Evolutionary conservation across 108 stramenopile species (phyloP).

Genomic region (Pseudonitzschia delicatissima): DNA sequence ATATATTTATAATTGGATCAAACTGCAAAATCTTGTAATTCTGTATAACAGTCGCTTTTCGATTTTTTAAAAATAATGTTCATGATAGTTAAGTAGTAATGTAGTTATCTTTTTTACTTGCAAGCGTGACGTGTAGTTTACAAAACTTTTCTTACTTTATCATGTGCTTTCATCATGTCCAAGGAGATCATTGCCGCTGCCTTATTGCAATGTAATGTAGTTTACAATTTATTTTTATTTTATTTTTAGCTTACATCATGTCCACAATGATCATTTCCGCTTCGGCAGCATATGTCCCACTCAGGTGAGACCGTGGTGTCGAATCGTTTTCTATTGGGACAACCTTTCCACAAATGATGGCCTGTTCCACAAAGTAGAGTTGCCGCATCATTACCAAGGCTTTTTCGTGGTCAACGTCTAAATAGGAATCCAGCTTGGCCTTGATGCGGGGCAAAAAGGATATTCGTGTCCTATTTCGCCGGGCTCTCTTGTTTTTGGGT

Average conservation of each 20-base stretch:
- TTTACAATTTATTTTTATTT: no score
- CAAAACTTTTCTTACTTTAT: no score
- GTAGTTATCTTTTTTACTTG: no score
- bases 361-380: constrained; percentile 75
- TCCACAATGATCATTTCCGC: constrained; percentile 82
- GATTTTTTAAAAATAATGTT: not conserved
- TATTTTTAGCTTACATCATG: constrained; percentile 51
- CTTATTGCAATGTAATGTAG: no score
- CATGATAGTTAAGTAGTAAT: no score
- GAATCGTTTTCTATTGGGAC: constrained; percentile 34
- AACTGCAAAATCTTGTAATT: no score
- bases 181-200: no score
- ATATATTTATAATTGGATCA: no score
- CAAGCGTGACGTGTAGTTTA: no score
- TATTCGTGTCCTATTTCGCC: constrained; percentile 74
- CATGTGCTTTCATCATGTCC: no score
- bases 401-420: constrained; percentile 59
- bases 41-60: no score
- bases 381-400: constrained; percentile 75
- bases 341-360: constrained; percentile 52
- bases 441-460: constrained; percentile 78
- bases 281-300: constrained; percentile 59
- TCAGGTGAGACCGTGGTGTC: constrained; percentile 38
- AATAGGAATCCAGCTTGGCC: constrained; percentile 54
- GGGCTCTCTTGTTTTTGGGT: constrained; percentile 69